Conservation (phyloP, 805 yeast species). For the Candida qinlingensis region DNA sequence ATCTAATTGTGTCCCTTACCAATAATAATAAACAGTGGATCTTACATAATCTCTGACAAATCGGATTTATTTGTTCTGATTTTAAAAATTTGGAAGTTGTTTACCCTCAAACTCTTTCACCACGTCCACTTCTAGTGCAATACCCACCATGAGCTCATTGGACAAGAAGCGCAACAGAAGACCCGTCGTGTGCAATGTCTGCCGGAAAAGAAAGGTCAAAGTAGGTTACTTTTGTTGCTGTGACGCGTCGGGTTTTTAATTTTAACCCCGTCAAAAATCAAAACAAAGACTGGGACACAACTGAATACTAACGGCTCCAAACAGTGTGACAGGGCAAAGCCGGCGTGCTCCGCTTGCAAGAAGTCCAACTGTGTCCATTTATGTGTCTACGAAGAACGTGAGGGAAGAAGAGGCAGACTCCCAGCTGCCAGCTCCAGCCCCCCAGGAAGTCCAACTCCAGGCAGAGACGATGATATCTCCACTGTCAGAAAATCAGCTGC, state of each 20-base stretch:
- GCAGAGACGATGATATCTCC: background rate
- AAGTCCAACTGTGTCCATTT: conserved; percentile 22
- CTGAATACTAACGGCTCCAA: background rate
- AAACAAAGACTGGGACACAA: background rate
- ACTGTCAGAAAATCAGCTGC: no score
- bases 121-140: no score
- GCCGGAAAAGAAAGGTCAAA: conserved; percentile 26
- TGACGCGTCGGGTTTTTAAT: conserved; percentile 8
- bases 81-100: no score
- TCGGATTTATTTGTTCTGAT: no score
- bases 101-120: no score
- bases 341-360: conserved; percentile 23
- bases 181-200: conserved; percentile 26
- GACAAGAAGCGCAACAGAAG: conserved; percentile 17
- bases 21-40: no score
- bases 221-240: conserved; percentile 15
- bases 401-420: conserved; percentile 5
- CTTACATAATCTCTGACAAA: no score
- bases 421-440: conserved; percentile 1
- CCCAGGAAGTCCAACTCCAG: background rate
- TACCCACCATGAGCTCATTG: background rate
- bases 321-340: conserved; percentile 26
- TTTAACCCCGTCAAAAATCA: conserved; percentile 4
- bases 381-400: conserved; percentile 23
- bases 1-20: no score